Evolutionary conservation across 2,329 filamentous ascomycete species (phyloP).

Genomic region (Ophiostoma piceae): DNA sequence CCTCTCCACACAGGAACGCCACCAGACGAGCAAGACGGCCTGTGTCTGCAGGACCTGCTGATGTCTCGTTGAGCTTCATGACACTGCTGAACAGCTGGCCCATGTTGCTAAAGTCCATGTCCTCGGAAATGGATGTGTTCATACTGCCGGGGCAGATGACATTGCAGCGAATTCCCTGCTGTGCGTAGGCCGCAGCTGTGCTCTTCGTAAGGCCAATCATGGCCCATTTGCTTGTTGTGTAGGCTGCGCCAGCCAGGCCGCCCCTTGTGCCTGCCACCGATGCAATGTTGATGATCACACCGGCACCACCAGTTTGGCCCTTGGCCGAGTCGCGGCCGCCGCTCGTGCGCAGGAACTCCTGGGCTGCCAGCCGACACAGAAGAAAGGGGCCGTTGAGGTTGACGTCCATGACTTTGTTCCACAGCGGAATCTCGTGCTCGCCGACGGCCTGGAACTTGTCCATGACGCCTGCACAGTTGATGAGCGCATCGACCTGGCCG

Average conservation of each 20-base stretch:
- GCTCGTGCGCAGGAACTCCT: neutral
- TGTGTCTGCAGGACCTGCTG: neutral
- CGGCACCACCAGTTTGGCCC: neutral
- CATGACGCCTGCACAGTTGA: slow-evolving; percentile 56
- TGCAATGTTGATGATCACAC: neutral
- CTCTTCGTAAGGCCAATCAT: neutral
- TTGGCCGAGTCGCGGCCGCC: neutral
- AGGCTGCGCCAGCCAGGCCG: neutral
- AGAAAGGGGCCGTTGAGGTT: slow-evolving; percentile 54
- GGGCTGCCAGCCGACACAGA: neutral
- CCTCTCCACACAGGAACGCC: neutral
- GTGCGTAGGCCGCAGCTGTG: slow-evolving; percentile 52
- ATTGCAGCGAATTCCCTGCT: slow-evolving; percentile 49
- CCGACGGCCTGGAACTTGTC: slow-evolving; percentile 52
- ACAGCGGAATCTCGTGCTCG: slow-evolving; percentile 41
- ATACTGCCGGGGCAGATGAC: slow-evolving; percentile 51
- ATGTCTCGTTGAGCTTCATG: neutral
- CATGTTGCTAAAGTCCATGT: neutral
- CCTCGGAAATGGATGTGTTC: slow-evolving; percentile 46
- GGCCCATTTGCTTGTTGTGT: neutral
- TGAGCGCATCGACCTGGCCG: slow-evolving; percentile 47
- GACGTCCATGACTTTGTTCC: slow-evolving; percentile 51
- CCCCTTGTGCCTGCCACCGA: neutral
- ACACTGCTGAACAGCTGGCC: neutral
- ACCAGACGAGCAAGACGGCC: neutral